Evolutionary conservation across 2,329 filamentous ascomycete genomes (phyloP), one percentile per base, ranked within the genome.

Genomic region (Fusarium sp.): DNA sequence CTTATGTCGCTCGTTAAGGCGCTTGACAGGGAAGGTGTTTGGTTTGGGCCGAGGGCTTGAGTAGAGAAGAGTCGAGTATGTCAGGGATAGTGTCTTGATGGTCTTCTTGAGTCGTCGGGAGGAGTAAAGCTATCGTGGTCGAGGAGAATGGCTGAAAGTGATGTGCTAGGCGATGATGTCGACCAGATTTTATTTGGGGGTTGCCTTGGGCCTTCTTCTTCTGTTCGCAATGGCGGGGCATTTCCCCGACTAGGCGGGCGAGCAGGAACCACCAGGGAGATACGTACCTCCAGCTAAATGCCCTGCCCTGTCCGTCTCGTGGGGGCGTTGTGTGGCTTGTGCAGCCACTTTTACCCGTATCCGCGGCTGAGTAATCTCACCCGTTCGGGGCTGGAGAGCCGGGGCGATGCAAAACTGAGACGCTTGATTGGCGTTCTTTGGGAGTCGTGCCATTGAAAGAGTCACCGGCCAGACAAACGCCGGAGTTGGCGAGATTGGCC

Each of bases 101-200:
- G 24, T n/a, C 40, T 31, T 9, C 29, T 9, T 38, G 27, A 35
- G 29, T 29, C 14, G 62, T 22, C 62, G 65, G 14, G 33, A 17
- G 70, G 56, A 42, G 46, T 33, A 12, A 46, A 61, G 29, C 49
- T 57, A 24, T 55, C 24, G 38, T n/a, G 40, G 31, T 61, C 11
- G 62, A 22, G 29, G 56, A 31, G 27, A 66, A 64, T 40, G 51
- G 46, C 8, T 35, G 44, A 64, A 42, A 65, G 74, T 51, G 46
- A 29, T 51, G 46, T n/a, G 27, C 27, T 51, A 27, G 46, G 24
- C 35, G 68, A 73, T 65, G 70, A 78, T 74, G 69, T 75, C 67
- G 68, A 64, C 73, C 64, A 78, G 75, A 75, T 77, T 78, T 77
- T 78, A 78, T 75, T 73, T 59, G 42, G 62, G 60, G 59, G 31